Evolutionary conservation across 2,329 filamentous ascomycete genomes (phyloP).

Genomic region (Byssochlamys sp.): DNA sequence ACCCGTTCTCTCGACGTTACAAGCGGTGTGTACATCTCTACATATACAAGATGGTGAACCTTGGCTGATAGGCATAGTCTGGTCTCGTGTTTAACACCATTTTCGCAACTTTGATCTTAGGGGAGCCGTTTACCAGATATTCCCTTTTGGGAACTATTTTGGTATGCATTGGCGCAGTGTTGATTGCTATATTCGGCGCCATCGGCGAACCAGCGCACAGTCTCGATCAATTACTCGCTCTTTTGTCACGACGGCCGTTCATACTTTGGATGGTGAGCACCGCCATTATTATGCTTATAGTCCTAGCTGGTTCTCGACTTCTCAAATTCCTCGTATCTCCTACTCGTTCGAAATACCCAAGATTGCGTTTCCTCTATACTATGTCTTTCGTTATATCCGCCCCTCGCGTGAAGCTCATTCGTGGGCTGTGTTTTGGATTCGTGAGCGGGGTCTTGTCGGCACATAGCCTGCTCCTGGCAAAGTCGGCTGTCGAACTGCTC

Average conservation of each 20-base stretch:
- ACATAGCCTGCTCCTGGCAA: slow-evolving; percentile 84
- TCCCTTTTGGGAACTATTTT: slow-evolving; percentile 84
- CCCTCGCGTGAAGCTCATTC: slow-evolving; percentile 60
- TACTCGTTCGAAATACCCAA: slow-evolving; percentile 21
- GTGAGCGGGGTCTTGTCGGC: slow-evolving; percentile 89
- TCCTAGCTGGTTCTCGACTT: slow-evolving; percentile 51
- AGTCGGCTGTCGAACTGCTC: slow-evolving; percentile 89
- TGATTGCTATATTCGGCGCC: slow-evolving; percentile 89
- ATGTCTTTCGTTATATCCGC: slow-evolving; percentile 33
- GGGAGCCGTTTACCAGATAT: slow-evolving; percentile 87
- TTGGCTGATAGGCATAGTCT: slow-evolving; percentile 40
- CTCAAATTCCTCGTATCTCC: slow-evolving; percentile 29
- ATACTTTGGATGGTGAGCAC: slow-evolving; percentile 83
- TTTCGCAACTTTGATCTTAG: slow-evolving; percentile 83
- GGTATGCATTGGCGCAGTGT: slow-evolving; percentile 74
- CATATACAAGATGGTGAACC: background rate
- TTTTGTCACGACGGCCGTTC: slow-evolving; percentile 67
- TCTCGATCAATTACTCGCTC: slow-evolving; percentile 65
- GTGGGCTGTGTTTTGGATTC: slow-evolving; percentile 78
- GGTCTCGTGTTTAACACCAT: slow-evolving; percentile 97
- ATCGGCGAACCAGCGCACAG: slow-evolving; percentile 88
- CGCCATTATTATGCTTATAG: slow-evolving; percentile 58
- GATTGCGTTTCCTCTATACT: slow-evolving; percentile 38
- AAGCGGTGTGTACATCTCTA: slow-evolving; percentile 49
- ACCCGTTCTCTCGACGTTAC: slow-evolving; percentile 85